A percentile compares a stretch with the other conserved stretches of the same genome.
These are phyloP conservation scores for Psilocybe tampanensis DNA, from an alignment of 768 basidiomycete species.

Conservation along the genomic window DNA sequence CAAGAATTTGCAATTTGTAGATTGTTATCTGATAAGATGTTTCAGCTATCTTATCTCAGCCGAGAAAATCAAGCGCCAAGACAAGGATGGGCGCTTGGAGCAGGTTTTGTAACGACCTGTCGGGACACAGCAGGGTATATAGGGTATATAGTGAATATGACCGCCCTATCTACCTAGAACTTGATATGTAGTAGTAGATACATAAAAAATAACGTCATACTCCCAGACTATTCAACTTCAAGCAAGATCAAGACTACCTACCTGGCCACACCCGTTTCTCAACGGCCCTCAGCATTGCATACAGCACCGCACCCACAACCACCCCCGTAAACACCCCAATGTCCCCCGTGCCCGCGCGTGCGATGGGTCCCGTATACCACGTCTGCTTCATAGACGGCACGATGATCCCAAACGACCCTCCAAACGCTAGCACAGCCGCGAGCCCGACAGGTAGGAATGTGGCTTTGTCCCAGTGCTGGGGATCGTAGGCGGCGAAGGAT, in stretches of 20 bases:
- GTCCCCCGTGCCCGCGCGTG: slow-evolving; percentile 59
- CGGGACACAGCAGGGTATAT: too few relatives aligned
- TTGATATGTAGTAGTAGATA: too few relatives aligned
- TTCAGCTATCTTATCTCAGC: too few relatives aligned
- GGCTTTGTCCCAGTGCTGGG: slow-evolving; percentile 57
- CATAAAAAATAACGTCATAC: too few relatives aligned
- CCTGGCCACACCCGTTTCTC: slow-evolving; percentile 31
- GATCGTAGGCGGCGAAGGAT: slow-evolving; percentile 49
- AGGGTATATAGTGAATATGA: too few relatives aligned
- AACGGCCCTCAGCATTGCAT: slow-evolving; percentile 46
- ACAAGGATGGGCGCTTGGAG: too few relatives aligned
- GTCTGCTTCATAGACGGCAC: slow-evolving; percentile 72
- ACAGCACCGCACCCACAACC: slow-evolving; percentile 45
- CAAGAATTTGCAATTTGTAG: too few relatives aligned
- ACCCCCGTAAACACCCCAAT: slow-evolving; percentile 72
- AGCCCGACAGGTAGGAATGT: slow-evolving; percentile 58
- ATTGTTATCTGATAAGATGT: too few relatives aligned
- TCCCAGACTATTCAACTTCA: too few relatives aligned
- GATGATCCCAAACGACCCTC: slow-evolving; percentile 54
- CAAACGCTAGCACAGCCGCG: slow-evolving; percentile 57
- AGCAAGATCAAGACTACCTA: slow-evolving; percentile 3
- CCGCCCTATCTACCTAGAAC: too few relatives aligned
- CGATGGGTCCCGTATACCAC: slow-evolving; percentile 75
- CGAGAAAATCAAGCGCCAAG: background rate
- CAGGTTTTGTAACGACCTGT: too few relatives aligned